These are phyloP conservation scores for Mucor saturninus DNA, from an alignment of 371 early-diverging fungal species.

Conservation along the genomic window DNA sequence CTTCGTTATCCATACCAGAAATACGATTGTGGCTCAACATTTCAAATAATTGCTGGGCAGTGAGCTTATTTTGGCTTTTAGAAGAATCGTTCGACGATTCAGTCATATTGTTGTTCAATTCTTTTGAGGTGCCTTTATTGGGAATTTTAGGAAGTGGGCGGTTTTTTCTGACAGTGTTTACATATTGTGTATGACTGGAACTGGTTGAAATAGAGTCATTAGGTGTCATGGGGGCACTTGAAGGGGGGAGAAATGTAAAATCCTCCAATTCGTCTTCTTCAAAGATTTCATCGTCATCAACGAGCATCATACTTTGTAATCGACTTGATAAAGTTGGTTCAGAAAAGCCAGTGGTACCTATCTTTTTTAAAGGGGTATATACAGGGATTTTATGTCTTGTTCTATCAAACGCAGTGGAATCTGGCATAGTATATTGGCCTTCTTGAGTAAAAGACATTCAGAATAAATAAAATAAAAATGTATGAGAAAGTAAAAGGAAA, in stretches of 20 bases:
- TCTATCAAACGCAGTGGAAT: not conserved
- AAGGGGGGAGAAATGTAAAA: not conserved
- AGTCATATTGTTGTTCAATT: constrained; percentile 4
- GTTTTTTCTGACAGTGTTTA: constrained; percentile 19
- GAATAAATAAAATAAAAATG: not conserved
- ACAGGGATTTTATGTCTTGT: not conserved
- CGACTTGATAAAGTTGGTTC: not conserved
- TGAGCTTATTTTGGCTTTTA: constrained; percentile 9
- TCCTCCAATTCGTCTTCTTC: constrained; percentile 9
- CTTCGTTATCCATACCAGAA: not conserved
- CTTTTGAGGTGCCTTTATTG: constrained; percentile 16
- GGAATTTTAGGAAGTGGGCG: constrained; percentile 29
- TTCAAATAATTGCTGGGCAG: constrained; percentile 28
- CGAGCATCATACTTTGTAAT: constrained; percentile 1
- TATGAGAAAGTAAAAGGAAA: not conserved
- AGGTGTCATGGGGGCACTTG: not conserved
- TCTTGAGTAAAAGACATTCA: not conserved
- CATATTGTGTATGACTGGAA: constrained; percentile 12
- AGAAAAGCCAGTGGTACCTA: not conserved
- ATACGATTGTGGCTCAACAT: constrained; percentile 11
- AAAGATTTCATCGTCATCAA: constrained; percentile 22
- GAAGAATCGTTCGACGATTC: not conserved
- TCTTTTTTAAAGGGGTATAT: constrained; percentile 3
- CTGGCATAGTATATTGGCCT: not conserved
- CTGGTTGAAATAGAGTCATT: not conserved